These are phyloP conservation scores for Trichoderma guizhouense DNA, from an alignment of 2,329 filamentous ascomycete species.

Conservation along the genomic window DNA sequence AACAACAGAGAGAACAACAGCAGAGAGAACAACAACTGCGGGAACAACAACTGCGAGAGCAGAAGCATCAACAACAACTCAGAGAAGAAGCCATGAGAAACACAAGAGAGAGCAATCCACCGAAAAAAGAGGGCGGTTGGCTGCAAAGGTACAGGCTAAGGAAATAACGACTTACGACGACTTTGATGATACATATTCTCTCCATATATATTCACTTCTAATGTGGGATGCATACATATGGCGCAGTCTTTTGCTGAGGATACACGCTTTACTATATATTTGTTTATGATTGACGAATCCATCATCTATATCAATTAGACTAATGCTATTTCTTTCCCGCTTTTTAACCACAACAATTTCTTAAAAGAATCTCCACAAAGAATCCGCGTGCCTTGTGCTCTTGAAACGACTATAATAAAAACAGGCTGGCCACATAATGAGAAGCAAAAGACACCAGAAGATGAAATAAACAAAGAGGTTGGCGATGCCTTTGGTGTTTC, in stretches of 20 bases:
- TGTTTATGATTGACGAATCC: neutral
- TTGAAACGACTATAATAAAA: slow-evolving; percentile 44
- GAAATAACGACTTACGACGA: slow-evolving; percentile 7
- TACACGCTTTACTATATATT: neutral
- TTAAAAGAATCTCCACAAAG: slow-evolving; percentile 46
- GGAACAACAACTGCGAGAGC: neutral
- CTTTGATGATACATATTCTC: neutral
- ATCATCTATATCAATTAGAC: neutral
- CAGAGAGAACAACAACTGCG: neutral
- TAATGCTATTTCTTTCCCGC: neutral
- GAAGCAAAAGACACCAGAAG: slow-evolving; percentile 35
- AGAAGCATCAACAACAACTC: neutral
- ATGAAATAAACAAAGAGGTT: slow-evolving; percentile 36
- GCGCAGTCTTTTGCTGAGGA: neutral
- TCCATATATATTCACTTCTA: neutral
- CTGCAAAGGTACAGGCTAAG: neutral
- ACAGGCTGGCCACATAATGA: slow-evolving; percentile 41
- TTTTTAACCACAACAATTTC: neutral
- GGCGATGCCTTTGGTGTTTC: slow-evolving; percentile 33
- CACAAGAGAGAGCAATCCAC: neutral
- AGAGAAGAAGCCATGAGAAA: neutral
- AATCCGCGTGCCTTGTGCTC: slow-evolving; percentile 39
- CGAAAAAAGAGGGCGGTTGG: slow-evolving; percentile 11
- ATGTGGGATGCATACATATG: neutral
- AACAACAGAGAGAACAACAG: slow-evolving; percentile 19